These are phyloP conservation scores for Phylloporus arenicola DNA, from an alignment of 768 basidiomycete species.

Conservation along the genomic window DNA sequence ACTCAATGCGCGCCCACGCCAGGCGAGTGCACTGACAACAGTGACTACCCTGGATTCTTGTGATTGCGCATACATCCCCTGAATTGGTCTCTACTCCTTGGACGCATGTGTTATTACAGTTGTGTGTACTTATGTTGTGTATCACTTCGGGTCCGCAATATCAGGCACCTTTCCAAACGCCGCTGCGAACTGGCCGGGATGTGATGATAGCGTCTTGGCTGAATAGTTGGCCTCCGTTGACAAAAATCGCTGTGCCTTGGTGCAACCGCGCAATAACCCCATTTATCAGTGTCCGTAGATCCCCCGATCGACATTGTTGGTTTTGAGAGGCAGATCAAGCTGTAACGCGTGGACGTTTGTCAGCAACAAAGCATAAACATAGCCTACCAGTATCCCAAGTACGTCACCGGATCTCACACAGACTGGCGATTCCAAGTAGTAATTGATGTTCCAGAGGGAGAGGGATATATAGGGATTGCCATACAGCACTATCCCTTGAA, in stretches of 20 bases:
- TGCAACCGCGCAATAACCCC: neutral
- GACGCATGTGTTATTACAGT: neutral
- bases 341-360: neutral
- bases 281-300: neutral
- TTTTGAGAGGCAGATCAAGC: neutral
- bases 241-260: neutral
- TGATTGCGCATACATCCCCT: neutral
- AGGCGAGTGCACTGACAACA: neutral
- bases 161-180: neutral
- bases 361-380: neutral
- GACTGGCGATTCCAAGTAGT: neutral
- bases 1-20: constrained; percentile 1
- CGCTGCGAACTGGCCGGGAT: neutral
- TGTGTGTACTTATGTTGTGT: too few relatives aligned
- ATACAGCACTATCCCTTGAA: neutral
- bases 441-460: neutral
- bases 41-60: neutral
- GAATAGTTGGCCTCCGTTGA: neutral
- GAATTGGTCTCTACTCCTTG: neutral
- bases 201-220: neutral
- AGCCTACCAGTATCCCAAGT: neutral
- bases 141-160: neutral
- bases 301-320: neutral
- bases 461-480: neutral
- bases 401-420: neutral